A percentile compares a stretch with the other conserved stretches of the same genome.
Conservation (phyloP, 1,284 basidiomycete species). For the Marasmius tenuissimus region DNA sequence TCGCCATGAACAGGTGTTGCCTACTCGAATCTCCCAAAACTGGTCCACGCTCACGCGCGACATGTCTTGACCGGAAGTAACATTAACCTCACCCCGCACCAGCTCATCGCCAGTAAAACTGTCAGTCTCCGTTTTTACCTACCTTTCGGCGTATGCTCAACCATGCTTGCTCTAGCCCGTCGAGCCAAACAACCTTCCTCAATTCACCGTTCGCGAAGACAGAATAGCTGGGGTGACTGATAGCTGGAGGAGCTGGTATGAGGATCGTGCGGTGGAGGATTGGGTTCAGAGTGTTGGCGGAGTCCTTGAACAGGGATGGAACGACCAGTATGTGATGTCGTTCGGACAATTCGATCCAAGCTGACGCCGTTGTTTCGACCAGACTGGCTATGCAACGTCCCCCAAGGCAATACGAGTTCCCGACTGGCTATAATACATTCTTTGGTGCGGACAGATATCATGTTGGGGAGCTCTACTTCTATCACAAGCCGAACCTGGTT, state of each 20-base stretch:
- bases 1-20: slow-evolving; percentile 51
- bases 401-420: slow-evolving; percentile 87
- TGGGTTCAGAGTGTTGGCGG: slow-evolving; percentile 91
- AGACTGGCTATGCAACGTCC: slow-evolving; percentile 57
- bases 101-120: slow-evolving; percentile 82
- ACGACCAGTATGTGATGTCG: slow-evolving; percentile 65
- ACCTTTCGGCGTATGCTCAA: background rate
- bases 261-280: slow-evolving; percentile 85
- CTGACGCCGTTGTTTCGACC: background rate
- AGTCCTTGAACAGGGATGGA: slow-evolving; percentile 85
- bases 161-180: slow-evolving; percentile 50
- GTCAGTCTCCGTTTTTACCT: slow-evolving; percentile 34
- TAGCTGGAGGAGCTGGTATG: slow-evolving; percentile 83
- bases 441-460: slow-evolving; percentile 84
- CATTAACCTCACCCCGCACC: slow-evolving; percentile 77
- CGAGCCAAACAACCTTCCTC: slow-evolving; percentile 57
- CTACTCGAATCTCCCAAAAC: slow-evolving; percentile 71
- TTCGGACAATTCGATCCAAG: background rate
- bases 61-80: slow-evolving; percentile 57
- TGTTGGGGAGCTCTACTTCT: slow-evolving; percentile 91
- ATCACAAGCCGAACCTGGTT: slow-evolving; percentile 73
- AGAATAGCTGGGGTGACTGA: slow-evolving; percentile 72
- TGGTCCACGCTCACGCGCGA: slow-evolving; percentile 74
- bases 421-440: slow-evolving; percentile 87
- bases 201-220: slow-evolving; percentile 73